These are phyloP conservation scores for Kodamaea suecica DNA, from an alignment of 1,139 yeast genomes.

Conservation along the genomic window DNA sequence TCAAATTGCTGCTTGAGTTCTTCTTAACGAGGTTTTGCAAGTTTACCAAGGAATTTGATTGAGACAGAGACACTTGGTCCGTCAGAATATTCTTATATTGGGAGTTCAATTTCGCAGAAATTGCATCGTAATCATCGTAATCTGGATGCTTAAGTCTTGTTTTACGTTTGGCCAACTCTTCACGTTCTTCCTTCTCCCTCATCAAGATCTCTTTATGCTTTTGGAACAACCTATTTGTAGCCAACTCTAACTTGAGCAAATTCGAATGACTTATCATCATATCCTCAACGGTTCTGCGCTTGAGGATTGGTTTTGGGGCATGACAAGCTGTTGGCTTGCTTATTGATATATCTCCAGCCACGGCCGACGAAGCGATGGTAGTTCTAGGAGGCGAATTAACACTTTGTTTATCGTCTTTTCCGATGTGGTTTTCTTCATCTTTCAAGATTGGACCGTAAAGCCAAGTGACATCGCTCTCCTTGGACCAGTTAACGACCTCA, in stretches of 20 bases:
- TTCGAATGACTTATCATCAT: conserved; percentile 61
- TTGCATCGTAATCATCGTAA: conserved; percentile 53
- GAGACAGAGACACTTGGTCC: conserved; percentile 16
- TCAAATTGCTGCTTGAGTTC: conserved; percentile 10
- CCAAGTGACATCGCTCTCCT: conserved; percentile 79
- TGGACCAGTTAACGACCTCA: conserved; percentile 73
- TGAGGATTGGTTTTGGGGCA: conserved; percentile 71
- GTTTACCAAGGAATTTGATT: conserved; percentile 16
- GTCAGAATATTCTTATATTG: conserved; percentile 38
- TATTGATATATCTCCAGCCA: conserved; percentile 46
- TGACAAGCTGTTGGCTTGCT: conserved; percentile 20
- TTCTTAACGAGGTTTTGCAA: conserved; percentile 14
- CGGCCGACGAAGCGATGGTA: conserved; percentile 40
- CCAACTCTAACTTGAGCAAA: conserved; percentile 45
- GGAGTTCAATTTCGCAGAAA: conserved; percentile 58
- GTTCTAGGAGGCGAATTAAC: conserved; percentile 12
- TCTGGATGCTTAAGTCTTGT: conserved; percentile 34
- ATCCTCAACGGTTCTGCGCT: conserved; percentile 77
- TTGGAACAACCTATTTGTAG: conserved; percentile 36
- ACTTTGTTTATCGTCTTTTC: conserved; percentile 25
- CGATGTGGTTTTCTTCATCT: conserved; percentile 31
- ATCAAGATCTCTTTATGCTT: conserved; percentile 24
- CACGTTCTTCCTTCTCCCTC: conserved; percentile 15
- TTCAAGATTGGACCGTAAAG: conserved; percentile 74
- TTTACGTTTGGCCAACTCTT: conserved; percentile 6